phyloP scores from a whole-genome alignment of 768 basidiomycete species.

The Lactarius deliciosus region DNA sequence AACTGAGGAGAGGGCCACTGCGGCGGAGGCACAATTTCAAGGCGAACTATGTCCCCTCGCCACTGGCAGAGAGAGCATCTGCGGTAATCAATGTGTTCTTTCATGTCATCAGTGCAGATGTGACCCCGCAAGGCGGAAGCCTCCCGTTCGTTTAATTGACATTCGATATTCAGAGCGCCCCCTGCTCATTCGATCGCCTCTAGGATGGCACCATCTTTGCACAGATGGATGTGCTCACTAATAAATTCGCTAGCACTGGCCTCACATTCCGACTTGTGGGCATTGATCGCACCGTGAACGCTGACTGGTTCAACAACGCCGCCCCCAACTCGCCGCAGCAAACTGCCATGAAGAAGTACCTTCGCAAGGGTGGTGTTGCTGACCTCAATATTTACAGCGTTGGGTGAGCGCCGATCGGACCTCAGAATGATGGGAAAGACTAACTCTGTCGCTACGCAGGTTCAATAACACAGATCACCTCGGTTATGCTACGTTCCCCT shows the following conservation, averaged over 20 bases:
- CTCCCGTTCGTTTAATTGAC: conserved; percentile 35
- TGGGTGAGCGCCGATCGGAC: conserved; percentile 37
- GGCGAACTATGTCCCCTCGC: conserved; percentile 39
- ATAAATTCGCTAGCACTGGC: conserved; percentile 40
- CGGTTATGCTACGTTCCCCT: conserved; percentile 57
- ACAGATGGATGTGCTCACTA: conserved; percentile 45
- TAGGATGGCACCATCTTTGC: conserved; percentile 40
- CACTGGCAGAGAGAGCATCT: conserved; percentile 5
- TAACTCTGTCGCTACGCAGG: conserved; percentile 28
- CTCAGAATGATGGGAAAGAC: conserved; percentile 3
- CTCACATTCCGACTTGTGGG: conserved; percentile 43
- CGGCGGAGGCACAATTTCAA: conserved; percentile 46
- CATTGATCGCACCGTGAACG: conserved; percentile 45
- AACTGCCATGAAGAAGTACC: conserved; percentile 48
- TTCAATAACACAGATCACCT: conserved; percentile 48
- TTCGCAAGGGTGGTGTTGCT: conserved; percentile 42
- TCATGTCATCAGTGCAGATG: conserved; percentile 45
- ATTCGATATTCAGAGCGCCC: no score
- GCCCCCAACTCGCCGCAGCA: conserved; percentile 40
- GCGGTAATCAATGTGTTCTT: conserved; percentile 42
- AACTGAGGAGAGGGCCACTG: conserved; percentile 38
- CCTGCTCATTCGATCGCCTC: conserved; percentile 15
- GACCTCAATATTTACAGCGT: conserved; percentile 54
- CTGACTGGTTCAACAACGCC: conserved; percentile 49
- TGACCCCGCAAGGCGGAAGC: conserved; percentile 42